Base-by-base conservation (phyloP, 1,284 basidiomycete species). In the Pholiota adiposa region DNA sequence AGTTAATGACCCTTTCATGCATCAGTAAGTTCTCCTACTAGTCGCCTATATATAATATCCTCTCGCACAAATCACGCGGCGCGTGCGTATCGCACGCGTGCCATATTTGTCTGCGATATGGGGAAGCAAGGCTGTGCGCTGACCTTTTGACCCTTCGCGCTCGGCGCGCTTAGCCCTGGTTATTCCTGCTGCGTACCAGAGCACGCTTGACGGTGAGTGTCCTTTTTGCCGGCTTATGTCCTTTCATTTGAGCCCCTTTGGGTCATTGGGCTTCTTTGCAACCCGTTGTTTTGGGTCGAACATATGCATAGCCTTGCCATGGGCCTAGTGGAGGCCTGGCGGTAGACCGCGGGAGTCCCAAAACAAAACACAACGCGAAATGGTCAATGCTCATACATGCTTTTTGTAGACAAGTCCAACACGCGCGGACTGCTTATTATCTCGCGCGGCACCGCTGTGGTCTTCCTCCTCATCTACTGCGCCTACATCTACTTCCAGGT, bases 181-280 rank as follows among this genome's bases (percentile, higher is more conserved):
- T 63, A 90, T 97, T 59, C 94, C 94, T n/a, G 94, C 94, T 31
- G 94, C 94, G 0, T 96, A 94, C 70, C 83, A 88, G 69, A 83
- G 80, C 63, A 79, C 86, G 44, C 49, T 60, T 6, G 56, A 62
- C 52, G 61, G 61, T 58, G 50, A 23, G 58, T 59, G 34, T 53
- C 19, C 4, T 31, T 44, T 34, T 36, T 44, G n/a, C 43, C 44
- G 4, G 25, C 25, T 50, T 41, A 11, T 29, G 11, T 43, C 6
- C 49, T 16, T 46, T 23, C 41, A 33, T 25, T 36, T 23, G 11
- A 19, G n/a, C 29, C 23, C 7, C 29, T 43, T 31, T 43, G 16
- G 52, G 27, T 40, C n/a, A n/a, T n/a, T n/a, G n/a, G n/a, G n/a
- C n/a, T n/a, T n/a, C n/a, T n/a, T n/a, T 53, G 16, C 14, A 18